Evolutionary conservation across 2,329 filamentous ascomycete species (phyloP), one percentile per base, ranked within the genome.

Genomic region (Pseudodiploospora longispora): DNA sequence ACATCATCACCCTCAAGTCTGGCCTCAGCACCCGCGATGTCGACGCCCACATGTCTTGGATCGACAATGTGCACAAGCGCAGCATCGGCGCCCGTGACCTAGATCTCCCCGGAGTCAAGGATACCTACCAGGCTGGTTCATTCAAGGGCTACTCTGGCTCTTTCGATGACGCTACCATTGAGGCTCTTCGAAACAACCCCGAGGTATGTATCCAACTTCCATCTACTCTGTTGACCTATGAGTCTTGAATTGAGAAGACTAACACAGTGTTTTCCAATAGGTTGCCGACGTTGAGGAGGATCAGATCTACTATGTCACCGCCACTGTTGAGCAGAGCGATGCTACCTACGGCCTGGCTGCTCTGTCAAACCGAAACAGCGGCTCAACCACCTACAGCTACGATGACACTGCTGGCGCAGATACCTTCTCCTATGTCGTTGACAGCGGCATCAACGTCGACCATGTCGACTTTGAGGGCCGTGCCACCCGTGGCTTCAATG

Each of bases 361-460:
- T 30, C 59, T 75, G 48, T 75, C 72, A 6, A 64, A 67, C 55
- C 53, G 58, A 12, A 61, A 53, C 12, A 52, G 58, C 19, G 59
- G 59, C 31, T 58, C 51, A 6, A 60, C 42, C 9, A 53, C 58
- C 39, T 74, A 73, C 50, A 48, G 58, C 29, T 73, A 72, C 54
- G 66, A 73, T 47, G 46, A 52, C 6, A 61, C 54, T 19, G 66
- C 68, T 27, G 71, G 71, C 10, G 44, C 55, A 10, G 63, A 59
- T 30, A 67, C 61, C 41, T 77, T 66, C 47, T 62, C 69, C 40
- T 80, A 79, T 55, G 59, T 80, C 41, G 59, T 80, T 44, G 76
- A 80, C 56, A 76, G 71, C 0, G 76, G 76, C 33, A 70, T 80
- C 42, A 63, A 66, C 36, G 65, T 59, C 19, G 45, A 55, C 5